Evolutionary conservation across 148 eudicot species (phyloP), one percentile per base, ranked within the genome.

Genomic region (Spergularia marina): DNA sequence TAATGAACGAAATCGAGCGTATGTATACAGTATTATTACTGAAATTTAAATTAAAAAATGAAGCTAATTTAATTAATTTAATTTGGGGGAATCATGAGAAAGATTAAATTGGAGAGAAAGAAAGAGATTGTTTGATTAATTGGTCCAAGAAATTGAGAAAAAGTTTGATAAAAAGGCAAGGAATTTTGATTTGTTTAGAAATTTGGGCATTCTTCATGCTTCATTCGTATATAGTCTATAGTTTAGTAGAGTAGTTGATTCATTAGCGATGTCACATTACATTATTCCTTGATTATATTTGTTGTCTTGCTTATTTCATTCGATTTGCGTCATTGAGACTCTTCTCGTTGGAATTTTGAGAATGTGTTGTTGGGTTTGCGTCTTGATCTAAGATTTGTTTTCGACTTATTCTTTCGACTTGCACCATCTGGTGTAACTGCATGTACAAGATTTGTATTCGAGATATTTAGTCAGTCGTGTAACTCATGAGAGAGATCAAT

Each of bases 81-180:
- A 34, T 13, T 49, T 36, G 61, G 63, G 47, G 25, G 69, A 80
- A 65, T 71, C 61, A 56, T 1, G 39, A 11, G 75, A 76, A 71
- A 59, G 76, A 66, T 71, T 21, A 59, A 66, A 71, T 76, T 76
- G 20, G 55, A 71, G 71, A 75, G 63, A 58, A 80, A 77, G 83
- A 76, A 80, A 80, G 83, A 80, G 83, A 76, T 76, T 40, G 79
- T 59, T 76, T 79, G 78, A 34, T 59, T 51, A 16, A 41, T 8
- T 74, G 62, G 70, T 53, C 13, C 70, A 74, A 79, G 77, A 18
- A 36, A 79, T 41, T 44, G 0, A n/a, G 36, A 56, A 20, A 7
- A 3, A 21, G 10, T 6, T n/a, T 52, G n/a, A 53, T 12, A 6
- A 41, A 23, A 47, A 60, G 60, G 52, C 16, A 17, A 61, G 14